Conservation (phyloP, 169 alveolate genomes). For the Plasmodium inui region DNA sequence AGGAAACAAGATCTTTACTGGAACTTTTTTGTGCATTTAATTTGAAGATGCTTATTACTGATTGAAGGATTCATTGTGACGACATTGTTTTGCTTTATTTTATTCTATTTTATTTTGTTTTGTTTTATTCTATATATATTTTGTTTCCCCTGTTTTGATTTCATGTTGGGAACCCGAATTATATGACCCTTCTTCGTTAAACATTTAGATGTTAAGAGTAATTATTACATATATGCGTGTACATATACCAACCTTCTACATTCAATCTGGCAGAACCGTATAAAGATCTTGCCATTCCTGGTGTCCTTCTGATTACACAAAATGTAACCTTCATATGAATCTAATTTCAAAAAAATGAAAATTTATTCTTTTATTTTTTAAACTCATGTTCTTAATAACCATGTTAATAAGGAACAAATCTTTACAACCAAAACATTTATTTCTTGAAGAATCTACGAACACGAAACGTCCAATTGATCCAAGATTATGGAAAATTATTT, state of each 20-base stretch:
- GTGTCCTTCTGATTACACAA: background rate
- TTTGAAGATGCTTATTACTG: background rate
- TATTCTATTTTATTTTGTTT: background rate
- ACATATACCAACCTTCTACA: background rate
- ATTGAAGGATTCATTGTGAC: background rate
- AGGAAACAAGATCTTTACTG: background rate
- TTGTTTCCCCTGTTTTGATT: background rate
- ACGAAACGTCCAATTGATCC: background rate
- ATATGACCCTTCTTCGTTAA: background rate
- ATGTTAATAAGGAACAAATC: background rate
- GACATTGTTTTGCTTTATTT: background rate
- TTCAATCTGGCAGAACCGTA: background rate
- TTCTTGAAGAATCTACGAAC: background rate
- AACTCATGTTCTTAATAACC: background rate
- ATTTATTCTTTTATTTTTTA: background rate
- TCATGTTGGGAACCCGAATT: background rate
- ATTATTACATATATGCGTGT: background rate
- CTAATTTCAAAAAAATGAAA: background rate
- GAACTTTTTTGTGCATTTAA: background rate
- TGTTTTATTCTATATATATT: background rate
- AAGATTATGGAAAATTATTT: background rate
- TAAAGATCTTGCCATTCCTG: background rate
- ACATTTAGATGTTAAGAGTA: background rate
- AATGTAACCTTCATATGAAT: background rate
- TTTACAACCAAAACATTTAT: background rate